Percentiles rank a stretch among this genome's conserved stretches.
Evolutionary conservation across 805 yeast genomes (phyloP).

Genomic region (Cephaloascus albidus): DNA sequence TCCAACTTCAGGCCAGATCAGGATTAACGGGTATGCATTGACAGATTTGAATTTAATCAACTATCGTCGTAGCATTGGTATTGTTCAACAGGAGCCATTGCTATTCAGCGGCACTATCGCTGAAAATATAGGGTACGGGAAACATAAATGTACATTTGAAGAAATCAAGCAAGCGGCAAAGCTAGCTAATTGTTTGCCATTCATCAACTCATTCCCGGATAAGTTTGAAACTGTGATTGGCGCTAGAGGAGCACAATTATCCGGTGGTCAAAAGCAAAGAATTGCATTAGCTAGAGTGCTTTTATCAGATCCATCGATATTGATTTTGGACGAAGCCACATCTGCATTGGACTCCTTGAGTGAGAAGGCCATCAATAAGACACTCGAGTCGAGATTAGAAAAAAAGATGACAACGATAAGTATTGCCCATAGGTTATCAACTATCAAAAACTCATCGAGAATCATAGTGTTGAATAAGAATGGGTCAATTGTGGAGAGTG

Average conservation of each 20-base stretch:
- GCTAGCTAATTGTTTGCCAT: constrained; percentile 39
- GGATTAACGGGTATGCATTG: constrained; percentile 44
- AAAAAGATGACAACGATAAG: constrained; percentile 31
- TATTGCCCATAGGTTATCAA: constrained; percentile 34
- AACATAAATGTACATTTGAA: constrained; percentile 25
- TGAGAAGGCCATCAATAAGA: constrained; percentile 35
- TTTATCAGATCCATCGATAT: constrained; percentile 53
- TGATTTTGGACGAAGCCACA: constrained; percentile 64
- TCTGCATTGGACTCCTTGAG: constrained; percentile 49
- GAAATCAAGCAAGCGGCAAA: constrained; percentile 32
- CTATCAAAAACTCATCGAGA: constrained; percentile 33
- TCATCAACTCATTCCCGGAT: constrained; percentile 45
- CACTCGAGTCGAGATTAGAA: constrained; percentile 23
- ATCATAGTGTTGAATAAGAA: constrained; percentile 31
- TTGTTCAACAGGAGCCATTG: constrained; percentile 57
- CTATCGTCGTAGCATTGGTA: constrained; percentile 42
- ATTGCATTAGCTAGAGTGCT: constrained; percentile 70
- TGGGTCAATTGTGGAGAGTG: constrained; percentile 49
- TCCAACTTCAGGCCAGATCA: constrained; percentile 35
- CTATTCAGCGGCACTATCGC: constrained; percentile 44
- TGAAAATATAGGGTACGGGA: constrained; percentile 49
- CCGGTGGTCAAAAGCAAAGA: constrained; percentile 76
- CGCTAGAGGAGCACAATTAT: constrained; percentile 44
- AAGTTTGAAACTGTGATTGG: constrained; percentile 53
- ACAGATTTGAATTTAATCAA: constrained; percentile 36